Base-by-base conservation (phyloP, 176 grass and related monocot species). In the Aegilops bicornis region DNA sequence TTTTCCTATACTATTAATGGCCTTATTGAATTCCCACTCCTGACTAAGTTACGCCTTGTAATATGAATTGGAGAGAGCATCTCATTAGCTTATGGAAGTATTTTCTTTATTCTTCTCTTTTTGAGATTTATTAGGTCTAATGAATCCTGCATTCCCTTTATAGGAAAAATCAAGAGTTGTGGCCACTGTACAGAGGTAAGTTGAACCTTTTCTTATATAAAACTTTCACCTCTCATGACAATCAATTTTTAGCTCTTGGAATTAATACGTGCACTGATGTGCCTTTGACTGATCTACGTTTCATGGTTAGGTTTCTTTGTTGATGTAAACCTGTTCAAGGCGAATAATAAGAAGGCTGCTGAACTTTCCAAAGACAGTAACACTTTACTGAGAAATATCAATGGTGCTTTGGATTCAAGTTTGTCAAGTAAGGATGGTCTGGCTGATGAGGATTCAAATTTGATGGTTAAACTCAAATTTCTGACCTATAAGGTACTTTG, bases 401-500 rank as follows among this genome's bases (percentile, higher is more conserved):
- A 91, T 79, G 86, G 82, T 56, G 90, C 85, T 29, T 83, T 88
- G 50, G 90, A 92, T 58, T 84, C 92, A 81, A 87, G 47, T 89
- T 76, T 82, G 20, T 91, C 84, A 62, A 48, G 80, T 56, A 84
- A 73, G 43, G 89, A 90, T 87, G 86, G 84, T 81, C 80, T 98
- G 58, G 96, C 92, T 58, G 86, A 96, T 36, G 93, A 98, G 84
- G 96, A 98, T 92, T 93, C 59, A 90, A 96, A 96, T 87, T 76
- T 98, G 58, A 98, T 98, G 96, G 92, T 98, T 68, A 98, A 98
- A 73, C 83, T 98, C 74, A 98, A 98, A 88, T 98, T 98, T 87
- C 81, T 98, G 79, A 96, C 96, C 45, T 98, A 98, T 78, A 98
- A 98, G 90, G 96, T 92, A 92, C 76, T 79, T 60, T 63, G 24